Base-by-base conservation (phyloP, 148 eudicot species). In the Drosera capensis region DNA sequence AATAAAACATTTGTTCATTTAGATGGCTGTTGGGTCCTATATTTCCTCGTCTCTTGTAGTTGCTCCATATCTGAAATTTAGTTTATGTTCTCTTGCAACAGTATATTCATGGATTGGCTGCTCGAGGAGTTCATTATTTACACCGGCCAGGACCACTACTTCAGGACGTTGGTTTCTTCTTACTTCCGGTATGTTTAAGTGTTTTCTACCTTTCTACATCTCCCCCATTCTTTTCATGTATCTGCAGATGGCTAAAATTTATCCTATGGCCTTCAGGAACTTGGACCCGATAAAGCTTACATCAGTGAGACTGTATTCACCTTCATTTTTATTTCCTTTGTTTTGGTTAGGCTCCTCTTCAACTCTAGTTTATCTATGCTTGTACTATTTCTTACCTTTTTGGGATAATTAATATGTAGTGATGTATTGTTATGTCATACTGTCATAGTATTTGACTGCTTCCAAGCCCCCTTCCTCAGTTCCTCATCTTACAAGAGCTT, bases 81-180 rank as follows among this genome's bases (percentile, higher is more conserved):
- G n/a, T n/a, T n/a, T n/a, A n/a, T n/a, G n/a, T 64, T 16, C 20
- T 35, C 22, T 29, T 42, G 60, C 40, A 25, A 53, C 77, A 90
- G 99, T 90, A 90, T 66, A 78, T 90, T 7, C 99, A 90, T 54
- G 99, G 95, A 41, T 54, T 90, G 46, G 95, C 99, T 60, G 99
- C 99, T 54, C 75, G 87, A 57, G 95, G 99, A 16, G 93, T 90
- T 64, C 99, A 90, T 70, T 90, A 90, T 56, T 48, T 90, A 35
- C 99, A 90, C 72, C 74, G 80, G 36, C 95, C 99, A 17, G 99
- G 95, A 48, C 95, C 95, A 38, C 62, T 47, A 47, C 93, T 90
- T 51, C 93, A 90, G 61, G 99, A 90, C 68, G 70, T 71, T 52
- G 99, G 99, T 29, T 90, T 69, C 72, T 78, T 65, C 58, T 78